Base-by-base conservation (phyloP, 192 early-diverging fungal species). In the Umbelopsis vinacea region DNA sequence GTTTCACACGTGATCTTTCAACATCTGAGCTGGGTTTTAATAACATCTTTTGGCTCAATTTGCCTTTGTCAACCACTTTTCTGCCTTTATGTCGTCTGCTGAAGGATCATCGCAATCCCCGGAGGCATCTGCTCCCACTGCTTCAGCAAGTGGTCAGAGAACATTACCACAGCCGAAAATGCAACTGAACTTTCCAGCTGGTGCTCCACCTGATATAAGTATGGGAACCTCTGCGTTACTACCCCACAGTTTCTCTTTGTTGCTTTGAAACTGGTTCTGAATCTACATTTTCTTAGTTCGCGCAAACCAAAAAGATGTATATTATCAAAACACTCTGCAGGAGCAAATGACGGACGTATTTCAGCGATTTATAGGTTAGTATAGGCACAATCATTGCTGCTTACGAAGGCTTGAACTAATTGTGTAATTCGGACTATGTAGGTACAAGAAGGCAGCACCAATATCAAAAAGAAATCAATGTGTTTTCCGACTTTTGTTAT, bases 281-380 rank as follows among this genome's bases (percentile, higher is more conserved):
- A 37, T 17, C 10, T 66, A 23, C n/a, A 19, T 73, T 35, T 23
- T 63, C n/a, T n/a, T 75, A 85, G 91, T 97, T 76, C 89, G 94
- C 29, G 87, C 94, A 52, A 88, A 92, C 71, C 96, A 97, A 73
- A 97, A 97, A 73, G 96, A 97, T 83, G 76, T 87, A 7, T 92
- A 92, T 81, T 95, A 96, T 79, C 87, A 90, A 80, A 81, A 86
- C 38, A 82, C 89, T 23, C 68, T 95, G 22, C 86, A 86, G 43
- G 77, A 83, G 29, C 88, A 91, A 70, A 74, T 95, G 57, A 81
- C 84, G 5, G 84, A 86, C 67, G 83, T 90, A 0, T 83, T 88
- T 52, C 86, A 90, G 46, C 83, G 86, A 52, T 81, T 87, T 7
- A 73, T 86, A 72, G 94, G 92, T 86, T 82, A 72, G 74, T 73